Evolutionary conservation across 768 basidiomycete species (phyloP), one percentile per base, ranked within the genome.

Genomic region (Pleurotus pulmonarius): DNA sequence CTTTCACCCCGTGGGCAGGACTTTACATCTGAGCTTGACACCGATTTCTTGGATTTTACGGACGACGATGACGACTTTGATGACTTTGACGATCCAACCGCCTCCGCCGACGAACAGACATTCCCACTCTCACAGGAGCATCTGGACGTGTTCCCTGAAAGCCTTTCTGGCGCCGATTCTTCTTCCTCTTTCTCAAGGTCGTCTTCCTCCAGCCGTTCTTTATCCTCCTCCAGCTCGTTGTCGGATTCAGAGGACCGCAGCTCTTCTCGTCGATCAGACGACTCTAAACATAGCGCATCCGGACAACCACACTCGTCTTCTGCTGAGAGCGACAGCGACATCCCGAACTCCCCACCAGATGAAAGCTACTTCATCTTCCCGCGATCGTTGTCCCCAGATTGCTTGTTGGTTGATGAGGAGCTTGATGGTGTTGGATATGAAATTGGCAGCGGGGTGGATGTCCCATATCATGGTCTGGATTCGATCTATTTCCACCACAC

Each of bases 291-390:
- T 44, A 43, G 55, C 29, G 52, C 48, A 40, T 53, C 51, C 38
- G 41, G 39, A 25, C 46, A 60, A 45, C 47, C 61, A 47, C 49
- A 61, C 45, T 52, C 59, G 13, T 67, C 65, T 39, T 66, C 60
- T 44, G 52, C 62, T 8, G 67, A 69, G 56, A 63, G 60, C 53
- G 63, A 68, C n/a, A 62, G 61, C 47, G 69, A 71, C 49, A 58
- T 60, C 49, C 61, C 64, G 29, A 62, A 56, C 48, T 67, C 65
- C 13, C 63, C 66, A 15, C 64, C 65, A 46, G 64, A 68, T 15
- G 44, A 54, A 29, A 62, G 64, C 29, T 63, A 61, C 47, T 63
- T 66, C 52, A 60, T 40, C 22, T 65, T 64, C 55, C 56, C 63
- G 26, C 37, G 60, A 8, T 62, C 63, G 20, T 48, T 49, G 51